Conservation (phyloP, 148 eudicot species). For the Silene uniflora region DNA sequence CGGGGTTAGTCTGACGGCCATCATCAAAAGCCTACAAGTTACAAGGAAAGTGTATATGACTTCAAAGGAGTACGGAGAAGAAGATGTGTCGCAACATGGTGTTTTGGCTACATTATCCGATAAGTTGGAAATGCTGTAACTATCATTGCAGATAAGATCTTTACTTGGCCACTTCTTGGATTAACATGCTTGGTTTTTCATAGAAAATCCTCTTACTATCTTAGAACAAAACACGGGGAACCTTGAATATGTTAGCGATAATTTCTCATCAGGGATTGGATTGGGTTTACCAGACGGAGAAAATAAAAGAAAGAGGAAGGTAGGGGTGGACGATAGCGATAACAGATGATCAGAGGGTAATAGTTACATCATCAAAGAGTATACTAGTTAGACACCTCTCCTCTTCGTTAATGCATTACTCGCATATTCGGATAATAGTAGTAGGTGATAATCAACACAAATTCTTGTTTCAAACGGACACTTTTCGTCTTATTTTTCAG, state of each 20-base stretch:
- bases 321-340: no score
- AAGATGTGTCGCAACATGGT: neutral
- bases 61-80: neutral
- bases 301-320: no score
- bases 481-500: no score
- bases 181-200: neutral
- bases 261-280: neutral
- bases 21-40: neutral
- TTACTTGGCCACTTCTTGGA: neutral
- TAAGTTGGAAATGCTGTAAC: neutral
- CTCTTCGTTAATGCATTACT: no score
- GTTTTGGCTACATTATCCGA: neutral
- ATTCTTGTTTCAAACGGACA: no score
- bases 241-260: neutral
- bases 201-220: neutral
- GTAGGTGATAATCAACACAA: neutral
- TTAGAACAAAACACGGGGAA: neutral
- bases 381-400: no score
- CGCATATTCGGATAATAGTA: no score
- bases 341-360: no score
- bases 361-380: neutral
- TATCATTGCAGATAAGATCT: neutral
- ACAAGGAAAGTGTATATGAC: neutral
- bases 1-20: neutral
- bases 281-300: no score